Base-by-base conservation (phyloP, 2,329 filamentous ascomycete genomes). In the Chrysoporthe puriensis region DNA sequence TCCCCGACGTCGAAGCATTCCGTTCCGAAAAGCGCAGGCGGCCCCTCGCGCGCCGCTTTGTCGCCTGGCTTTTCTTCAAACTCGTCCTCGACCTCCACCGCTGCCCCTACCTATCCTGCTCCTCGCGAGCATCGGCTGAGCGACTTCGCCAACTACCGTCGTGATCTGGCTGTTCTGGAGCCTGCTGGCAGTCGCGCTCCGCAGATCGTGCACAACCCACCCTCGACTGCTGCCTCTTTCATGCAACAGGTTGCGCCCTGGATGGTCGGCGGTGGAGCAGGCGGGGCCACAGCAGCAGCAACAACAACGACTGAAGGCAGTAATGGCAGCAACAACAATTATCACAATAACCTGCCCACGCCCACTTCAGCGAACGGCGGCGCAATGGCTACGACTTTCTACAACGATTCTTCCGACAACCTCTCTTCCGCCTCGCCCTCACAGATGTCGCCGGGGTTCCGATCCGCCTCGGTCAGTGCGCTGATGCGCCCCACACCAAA, bases 371-470 rank as follows among this genome's bases (percentile, higher is more conserved):
- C 74, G 74, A 76, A 71, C 62, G 59, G 71, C 71, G 70, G 74
- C 70, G 72, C 74, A 48, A 78, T 83, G 75, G 76, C 80, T 48
- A 86, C 84, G 60, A 91, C 83, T 77, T 94, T 93, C 78, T 91
- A 88, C 79, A 88, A 93, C 77, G 90, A 94, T 75, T 92, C 90
- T 44, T 90, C 85, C 80, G 91, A 94, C 74, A 90, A 89, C 74
- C 75, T 91, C 64, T 87, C 86, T 14, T 75, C 82, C 34, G 77
- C 79, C 43, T 88, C 59, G 59, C 59, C 57, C 34, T 60, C 87
- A 42, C 93, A 93, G 73, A 80, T 92, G 64, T 94, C 92, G 43
- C 90, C 92, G 0, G 86, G 87, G 65, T 89, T 91, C 74, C 86
- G 90, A 50, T 85, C 88, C 2, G 82, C 84, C 70, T 68, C 76